phyloP scores from a whole-genome alignment of 345 rosid genomes.

The Ricinus communis region DNA sequence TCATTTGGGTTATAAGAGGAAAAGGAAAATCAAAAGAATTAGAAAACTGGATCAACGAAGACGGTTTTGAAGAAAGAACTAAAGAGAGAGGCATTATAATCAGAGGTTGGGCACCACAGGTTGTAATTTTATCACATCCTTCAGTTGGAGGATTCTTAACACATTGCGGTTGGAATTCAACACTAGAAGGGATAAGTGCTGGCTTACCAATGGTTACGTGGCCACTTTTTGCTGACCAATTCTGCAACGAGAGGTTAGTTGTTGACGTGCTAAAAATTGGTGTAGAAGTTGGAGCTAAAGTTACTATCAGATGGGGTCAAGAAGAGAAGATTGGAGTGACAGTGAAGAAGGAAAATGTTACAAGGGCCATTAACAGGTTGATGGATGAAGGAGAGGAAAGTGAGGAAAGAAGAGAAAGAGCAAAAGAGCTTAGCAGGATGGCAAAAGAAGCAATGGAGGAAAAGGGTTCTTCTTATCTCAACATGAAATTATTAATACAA shows the following conservation, averaged over 20 bases:
- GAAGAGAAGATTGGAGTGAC: constrained; percentile 19
- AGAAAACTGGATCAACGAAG: background rate
- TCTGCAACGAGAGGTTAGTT: constrained; percentile 13
- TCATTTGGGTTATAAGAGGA: constrained; percentile 18
- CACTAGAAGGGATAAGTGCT: background rate
- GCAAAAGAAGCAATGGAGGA: constrained; percentile 15
- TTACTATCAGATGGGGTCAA: constrained; percentile 13
- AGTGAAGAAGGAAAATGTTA: constrained; percentile 17
- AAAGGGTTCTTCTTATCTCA: constrained; percentile 16
- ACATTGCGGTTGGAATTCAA: constrained; percentile 4
- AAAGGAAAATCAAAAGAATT: constrained; percentile 2
- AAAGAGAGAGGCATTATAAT: constrained; percentile 10
- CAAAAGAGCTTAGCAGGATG: background rate
- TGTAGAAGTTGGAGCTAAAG: background rate
- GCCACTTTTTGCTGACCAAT: constrained; percentile 21
- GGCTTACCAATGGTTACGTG: constrained; percentile 15
- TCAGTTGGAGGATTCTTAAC: constrained; percentile 13
- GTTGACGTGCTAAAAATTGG: constrained; percentile 15
- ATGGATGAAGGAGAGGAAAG: constrained; percentile 15
- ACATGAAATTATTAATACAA: constrained; percentile 10
- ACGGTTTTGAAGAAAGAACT: constrained; percentile 5
- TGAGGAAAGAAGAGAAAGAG: constrained; percentile 15
- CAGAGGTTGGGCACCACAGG: constrained; percentile 20
- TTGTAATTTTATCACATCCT: constrained; percentile 8
- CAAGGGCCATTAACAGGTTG: background rate